phyloP scores from a whole-genome alignment of 129 eudicot genomes.

The Flaveria trinervia region DNA sequence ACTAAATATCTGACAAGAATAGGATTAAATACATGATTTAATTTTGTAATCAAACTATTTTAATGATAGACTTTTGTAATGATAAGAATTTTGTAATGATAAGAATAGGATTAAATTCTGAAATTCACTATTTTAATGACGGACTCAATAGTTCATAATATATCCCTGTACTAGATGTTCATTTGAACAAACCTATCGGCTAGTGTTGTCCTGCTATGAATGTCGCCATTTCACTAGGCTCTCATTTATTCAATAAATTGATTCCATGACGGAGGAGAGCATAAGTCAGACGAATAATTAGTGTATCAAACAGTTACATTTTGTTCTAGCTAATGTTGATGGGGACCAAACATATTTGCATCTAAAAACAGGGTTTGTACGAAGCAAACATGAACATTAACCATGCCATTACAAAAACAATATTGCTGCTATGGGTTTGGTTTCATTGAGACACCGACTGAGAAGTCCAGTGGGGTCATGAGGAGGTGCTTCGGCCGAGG shows the following conservation, averaged over 20 bases:
- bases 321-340: conserved; percentile 51
- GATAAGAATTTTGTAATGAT: too few species aligned
- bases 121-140: conserved; percentile 77
- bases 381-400: conserved; percentile 53
- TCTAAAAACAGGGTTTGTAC: conserved; percentile 63
- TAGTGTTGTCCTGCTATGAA: conserved; percentile 63
- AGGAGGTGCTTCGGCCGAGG: not conserved
- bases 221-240: conserved; percentile 41
- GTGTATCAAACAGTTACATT: conserved; percentile 56
- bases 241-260: conserved; percentile 51
- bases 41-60: conserved; percentile 22
- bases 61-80: conserved; percentile 51
- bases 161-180: conserved; percentile 74
- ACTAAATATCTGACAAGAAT: too few species aligned
- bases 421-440: conserved; percentile 56
- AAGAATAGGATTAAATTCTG: conserved; percentile 23
- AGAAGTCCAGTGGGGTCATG: conserved; percentile 28
- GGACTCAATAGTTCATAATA: conserved; percentile 79
- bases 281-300: conserved; percentile 65
- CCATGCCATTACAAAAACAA: conserved; percentile 38
- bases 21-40: too few species aligned
- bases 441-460: conserved; percentile 30
- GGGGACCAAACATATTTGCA: conserved; percentile 37
- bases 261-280: conserved; percentile 53
- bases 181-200: conserved; percentile 74